Base-by-base conservation (phyloP, 768 basidiomycete species). In the Leccinum subgranulosum region DNA sequence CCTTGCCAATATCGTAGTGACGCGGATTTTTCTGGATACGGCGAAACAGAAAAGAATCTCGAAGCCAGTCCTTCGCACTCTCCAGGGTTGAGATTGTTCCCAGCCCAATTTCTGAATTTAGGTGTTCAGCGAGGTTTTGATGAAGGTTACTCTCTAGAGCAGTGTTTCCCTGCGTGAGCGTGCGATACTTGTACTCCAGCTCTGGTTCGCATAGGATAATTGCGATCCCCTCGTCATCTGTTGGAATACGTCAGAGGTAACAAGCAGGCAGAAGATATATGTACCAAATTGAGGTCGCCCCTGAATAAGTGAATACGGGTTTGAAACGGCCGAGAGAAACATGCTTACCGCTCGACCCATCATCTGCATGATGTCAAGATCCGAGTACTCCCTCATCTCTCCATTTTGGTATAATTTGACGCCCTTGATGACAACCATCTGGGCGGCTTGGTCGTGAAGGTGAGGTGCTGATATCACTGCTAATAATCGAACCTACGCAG, bases 361-460 rank as follows among this genome's bases (percentile, higher is more conserved):
- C 96, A 98, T 98, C 72, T 97, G 95, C 81, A 92, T 85, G 28
- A 98, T 80, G 64, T 98, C 97, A 6, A 97, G 79, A 68, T 97
- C 95, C 0, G 89, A 88, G 71, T 97, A 97, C 64, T 98, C 94
- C 33, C 80, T 77, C 49, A 84, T 83, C 15, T 76, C 76, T 47
- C 81, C 83, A 51, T 87, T 88, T 60, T 86, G 83, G 69, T 86
- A 99, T 4, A 83, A 77, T 64, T 85, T 86, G 23, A 96, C 94
- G 3, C 95, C 96, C 65, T 92, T 93, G 64, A 99, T 88, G 59
- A 98, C 83, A 50, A 96, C 96, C 61, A 90, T 90, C 65, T 96
- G 92, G 1, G 95, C 94, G 49, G 96, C 92, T 94, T 60, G 3
- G 59, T 43, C 41, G 41, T 12, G 34, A 15, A 36, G 28, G 11